Evolutionary conservation across 345 rosid genomes (phyloP), one percentile per base, ranked within the genome.

Genomic region (rapeseed (Brassica napus)): DNA sequence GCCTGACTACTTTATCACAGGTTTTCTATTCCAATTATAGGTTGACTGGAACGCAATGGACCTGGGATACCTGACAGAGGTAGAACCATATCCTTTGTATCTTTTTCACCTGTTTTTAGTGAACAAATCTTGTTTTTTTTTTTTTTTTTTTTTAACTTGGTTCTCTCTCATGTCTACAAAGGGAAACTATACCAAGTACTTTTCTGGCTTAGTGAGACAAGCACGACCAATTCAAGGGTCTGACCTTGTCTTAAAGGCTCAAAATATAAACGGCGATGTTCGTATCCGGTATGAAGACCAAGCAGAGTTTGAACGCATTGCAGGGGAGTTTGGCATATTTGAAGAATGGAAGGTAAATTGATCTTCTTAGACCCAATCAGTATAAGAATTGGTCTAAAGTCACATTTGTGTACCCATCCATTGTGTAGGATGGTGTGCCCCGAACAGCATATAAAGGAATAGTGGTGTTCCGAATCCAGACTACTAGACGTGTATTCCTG

Each of bases 371-470:
- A 49, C 57, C 57, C 57, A 49, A 49, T 49, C 57, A 49, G 18
- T n/a, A 49, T 49, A 49, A 14, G 18, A 49, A 49, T 12, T 47
- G 15, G 15, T 42, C 6, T 47, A 12, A 5, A 12, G 15, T 49
- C 69, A 68, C 35, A 15, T 54, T 68, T 74, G 23, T 54, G 67
- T 70, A 28, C 4, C 69, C 23, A 32, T 60, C 54, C 21, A 59
- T 79, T 68, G 57, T 68, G 28, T 77, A 95, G 99, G 99, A 95
- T 74, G 99, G 99, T 84, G 85, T 95, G 47, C 98, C 98, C 30
- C 91, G 99, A 82, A 86, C 97, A 75, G 92, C 99, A 71, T 93
- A 91, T 82, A 93, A 93, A 84, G 98, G 99, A 82, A 83, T 90
- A 23, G 97, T 95, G 72, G 90, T 89, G 79, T 91, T 93, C 85